Evolutionary conservation across 495 filamentous ascomycete genomes (phyloP), one percentile per base, ranked within the genome.

Genomic region (Penicillium bialowiezense): DNA sequence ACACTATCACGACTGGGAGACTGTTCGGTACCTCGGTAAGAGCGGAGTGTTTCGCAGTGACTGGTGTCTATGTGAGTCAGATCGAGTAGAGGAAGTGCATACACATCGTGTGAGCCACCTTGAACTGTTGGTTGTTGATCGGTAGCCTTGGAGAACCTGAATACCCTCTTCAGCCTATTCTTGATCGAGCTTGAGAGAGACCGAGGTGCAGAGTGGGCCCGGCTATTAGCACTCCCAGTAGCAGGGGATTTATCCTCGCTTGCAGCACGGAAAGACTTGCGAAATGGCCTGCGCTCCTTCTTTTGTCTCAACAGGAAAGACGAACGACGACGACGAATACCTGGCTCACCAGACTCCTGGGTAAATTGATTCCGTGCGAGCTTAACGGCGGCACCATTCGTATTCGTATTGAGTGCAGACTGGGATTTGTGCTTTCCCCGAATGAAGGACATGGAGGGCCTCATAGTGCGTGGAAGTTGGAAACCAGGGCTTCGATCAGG

Each of bases 401-500:
- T 68, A 38, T 63, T 62, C 34, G 64, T 64, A 45, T 62, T 38
- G 10, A 46, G 43, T 24, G 47, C 8, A 26, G 23, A 48, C 1
- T 57, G 43, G 3, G 61, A 38, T 21, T 56, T 54, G n/a, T 31
- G 55, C n/a, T 70, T 65, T 15, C 70, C 62, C 23, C 72, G 69
- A 17, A 86, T 63, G 48, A 89, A 88, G 44, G 82, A 85, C 71
- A 81, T 80, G 0, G 86, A 86, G 20, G 78, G 83, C 48, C 59
- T 62, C 41, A 79, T 63, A 38, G 64, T 67, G 35, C 53, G 62
- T 46, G 60, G 62, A 40, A 58, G 19, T 10, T 50, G 43, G 26
- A 64, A 56, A 5, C 45, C 58, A 10, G 60, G 52, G 23, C 61
- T 59, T 9, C 53, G 46, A 5, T 64, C 58, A 5, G 44, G 48